Conservation (phyloP, 2,329 filamentous ascomycete genomes). For the Boeremia lycopersici region DNA sequence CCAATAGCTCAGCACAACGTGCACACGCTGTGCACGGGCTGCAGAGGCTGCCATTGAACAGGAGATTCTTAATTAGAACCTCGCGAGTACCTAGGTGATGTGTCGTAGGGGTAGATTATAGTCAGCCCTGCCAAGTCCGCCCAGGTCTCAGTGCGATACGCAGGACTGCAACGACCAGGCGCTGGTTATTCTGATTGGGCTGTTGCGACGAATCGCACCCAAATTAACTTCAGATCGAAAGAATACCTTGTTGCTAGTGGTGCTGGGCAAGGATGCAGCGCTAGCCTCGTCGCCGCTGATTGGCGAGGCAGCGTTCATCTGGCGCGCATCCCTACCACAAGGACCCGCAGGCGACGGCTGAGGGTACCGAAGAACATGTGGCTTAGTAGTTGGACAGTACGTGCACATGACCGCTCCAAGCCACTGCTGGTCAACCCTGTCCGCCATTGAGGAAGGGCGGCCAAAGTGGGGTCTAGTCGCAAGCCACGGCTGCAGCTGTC, state of each 20-base stretch:
- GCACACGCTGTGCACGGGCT: neutral
- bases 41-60: neutral
- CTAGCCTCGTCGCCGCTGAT: conserved; percentile 26
- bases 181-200: conserved; percentile 1
- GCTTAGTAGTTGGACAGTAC: conserved; percentile 24
- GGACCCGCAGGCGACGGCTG: conserved; percentile 28
- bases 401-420: conserved; percentile 35
- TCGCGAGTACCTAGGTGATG: conserved; percentile 1
- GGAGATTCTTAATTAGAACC: neutral
- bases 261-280: conserved; percentile 17
- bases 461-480: conserved; percentile 32
- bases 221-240: conserved; percentile 21
- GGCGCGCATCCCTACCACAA: conserved; percentile 24
- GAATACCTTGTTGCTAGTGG: conserved; percentile 22
- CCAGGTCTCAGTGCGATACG: conserved; percentile 27
- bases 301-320: conserved; percentile 37
- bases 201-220: conserved; percentile 6
- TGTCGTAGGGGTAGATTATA: conserved; percentile 10
- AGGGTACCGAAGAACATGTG: conserved; percentile 28
- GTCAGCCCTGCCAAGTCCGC: conserved; percentile 24
- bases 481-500: conserved; percentile 27
- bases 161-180: conserved; percentile 33
- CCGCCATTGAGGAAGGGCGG: conserved; percentile 25
- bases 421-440: conserved; percentile 29
- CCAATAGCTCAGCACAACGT: neutral